phyloP scores from a whole-genome alignment of 306 rosid genomes.

The Alnus glutinosa region DNA sequence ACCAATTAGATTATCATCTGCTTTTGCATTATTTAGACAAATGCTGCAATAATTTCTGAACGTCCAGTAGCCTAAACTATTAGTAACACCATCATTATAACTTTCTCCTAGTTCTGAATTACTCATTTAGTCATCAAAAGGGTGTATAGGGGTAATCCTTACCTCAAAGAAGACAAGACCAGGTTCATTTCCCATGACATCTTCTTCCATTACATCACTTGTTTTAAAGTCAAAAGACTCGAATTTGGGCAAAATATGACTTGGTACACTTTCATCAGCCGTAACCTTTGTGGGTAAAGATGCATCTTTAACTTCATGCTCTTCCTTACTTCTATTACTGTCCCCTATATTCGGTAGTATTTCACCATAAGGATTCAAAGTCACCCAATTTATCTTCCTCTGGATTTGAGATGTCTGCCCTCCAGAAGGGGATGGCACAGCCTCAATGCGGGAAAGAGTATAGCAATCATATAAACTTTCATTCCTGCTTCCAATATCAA shows the following conservation, averaged over 20 bases:
- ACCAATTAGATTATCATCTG: not conserved
- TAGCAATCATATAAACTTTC: conserved; percentile 91
- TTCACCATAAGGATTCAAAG: conserved; percentile 88
- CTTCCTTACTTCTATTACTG: conserved; percentile 25
- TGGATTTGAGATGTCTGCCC: conserved; percentile 51
- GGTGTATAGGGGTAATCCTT: conserved; percentile 19
- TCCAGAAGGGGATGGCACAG: conserved; percentile 49
- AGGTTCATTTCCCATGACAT: conserved; percentile 77
- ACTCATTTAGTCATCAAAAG: conserved; percentile 7
- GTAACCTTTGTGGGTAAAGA: conserved; percentile 22
- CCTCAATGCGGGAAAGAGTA: conserved; percentile 67
- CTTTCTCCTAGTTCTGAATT: not conserved
- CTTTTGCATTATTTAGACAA: not conserved
- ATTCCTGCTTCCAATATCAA: conserved; percentile 62
- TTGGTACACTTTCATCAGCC: conserved; percentile 17
- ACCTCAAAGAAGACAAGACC: conserved; percentile 97
- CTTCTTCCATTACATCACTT: conserved; percentile 92
- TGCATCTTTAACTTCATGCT: conserved; percentile 25
- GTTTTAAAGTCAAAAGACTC: conserved; percentile 66
- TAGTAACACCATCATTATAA: not conserved
- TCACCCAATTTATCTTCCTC: conserved; percentile 88
- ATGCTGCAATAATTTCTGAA: conserved; percentile 8
- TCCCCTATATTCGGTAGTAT: conserved; percentile 33
- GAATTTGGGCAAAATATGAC: conserved; percentile 57
- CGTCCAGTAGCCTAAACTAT: conserved; percentile 13